Conservation (phyloP, 495 filamentous ascomycete genomes). For the Arthonia radiata region DNA sequence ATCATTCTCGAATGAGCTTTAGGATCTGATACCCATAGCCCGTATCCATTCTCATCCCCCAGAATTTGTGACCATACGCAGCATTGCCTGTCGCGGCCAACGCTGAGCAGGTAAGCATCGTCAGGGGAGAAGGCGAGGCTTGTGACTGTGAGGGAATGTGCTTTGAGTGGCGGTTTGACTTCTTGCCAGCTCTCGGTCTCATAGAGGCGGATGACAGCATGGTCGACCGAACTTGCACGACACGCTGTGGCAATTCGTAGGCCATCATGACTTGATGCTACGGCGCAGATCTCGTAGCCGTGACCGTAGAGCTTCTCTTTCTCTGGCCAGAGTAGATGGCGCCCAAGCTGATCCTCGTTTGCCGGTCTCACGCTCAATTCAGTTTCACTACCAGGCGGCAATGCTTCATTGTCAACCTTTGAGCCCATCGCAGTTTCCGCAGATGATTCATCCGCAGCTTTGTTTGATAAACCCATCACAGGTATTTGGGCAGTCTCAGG, state of each 20-base stretch:
- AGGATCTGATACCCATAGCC: constrained; percentile 32
- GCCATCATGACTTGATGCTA: constrained; percentile 55
- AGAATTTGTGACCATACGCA: constrained; percentile 36
- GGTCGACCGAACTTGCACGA: constrained; percentile 72
- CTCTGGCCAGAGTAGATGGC: constrained; percentile 88
- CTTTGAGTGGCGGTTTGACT: constrained; percentile 51
- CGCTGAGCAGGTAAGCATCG: constrained; percentile 54
- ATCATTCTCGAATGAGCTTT: constrained; percentile 88
- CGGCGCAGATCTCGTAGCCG: constrained; percentile 88
- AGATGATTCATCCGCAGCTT: no score
- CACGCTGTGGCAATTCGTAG: constrained; percentile 73
- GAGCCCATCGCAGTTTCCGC: constrained; percentile 30
- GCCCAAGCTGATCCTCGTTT: constrained; percentile 65
- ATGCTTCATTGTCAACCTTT: constrained; percentile 13
- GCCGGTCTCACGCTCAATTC: constrained; percentile 34
- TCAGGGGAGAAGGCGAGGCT: constrained; percentile 52
- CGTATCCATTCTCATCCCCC: constrained; percentile 19
- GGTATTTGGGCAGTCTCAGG: constrained; percentile 83
- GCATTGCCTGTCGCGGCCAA: constrained; percentile 83
- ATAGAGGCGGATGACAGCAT: constrained; percentile 82
- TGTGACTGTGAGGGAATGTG: constrained; percentile 68
- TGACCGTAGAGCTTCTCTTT: constrained; percentile 94
- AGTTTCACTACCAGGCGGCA: constrained; percentile 1
- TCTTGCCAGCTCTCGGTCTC: constrained; percentile 71
- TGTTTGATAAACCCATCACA: constrained; percentile 88